Conservation (phyloP, 495 filamentous ascomycete genomes). For the Penicillium nucicola region DNA sequence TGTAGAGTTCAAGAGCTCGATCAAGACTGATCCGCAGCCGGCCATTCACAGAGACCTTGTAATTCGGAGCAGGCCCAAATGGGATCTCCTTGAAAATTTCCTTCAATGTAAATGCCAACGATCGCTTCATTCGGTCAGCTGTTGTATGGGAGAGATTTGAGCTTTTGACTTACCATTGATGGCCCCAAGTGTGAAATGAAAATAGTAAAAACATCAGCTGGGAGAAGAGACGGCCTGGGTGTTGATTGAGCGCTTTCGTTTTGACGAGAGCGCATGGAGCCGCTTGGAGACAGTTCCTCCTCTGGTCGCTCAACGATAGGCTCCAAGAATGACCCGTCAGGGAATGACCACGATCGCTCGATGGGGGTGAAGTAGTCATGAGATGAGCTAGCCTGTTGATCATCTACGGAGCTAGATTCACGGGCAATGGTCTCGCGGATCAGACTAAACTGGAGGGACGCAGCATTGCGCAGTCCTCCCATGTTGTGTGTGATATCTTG, state of each 20-base stretch:
- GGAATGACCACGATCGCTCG: constrained; percentile 34
- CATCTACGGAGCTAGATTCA: constrained; percentile 13
- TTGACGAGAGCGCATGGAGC: constrained; percentile 10
- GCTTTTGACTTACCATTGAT: constrained; percentile 62
- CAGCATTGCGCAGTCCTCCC: constrained; percentile 86
- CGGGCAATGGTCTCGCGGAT: constrained; percentile 55
- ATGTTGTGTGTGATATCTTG: constrained; percentile 86
- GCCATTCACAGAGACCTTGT: constrained; percentile 68
- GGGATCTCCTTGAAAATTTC: constrained; percentile 86
- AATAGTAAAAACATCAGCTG: constrained; percentile 77
- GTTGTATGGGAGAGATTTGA: background rate
- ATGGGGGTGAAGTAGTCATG: constrained; percentile 17
- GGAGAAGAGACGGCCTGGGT: constrained; percentile 36
- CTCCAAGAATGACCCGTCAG: constrained; percentile 47
- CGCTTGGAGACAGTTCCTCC: constrained; percentile 47
- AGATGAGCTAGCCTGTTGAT: constrained; percentile 1
- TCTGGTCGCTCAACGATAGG: constrained; percentile 67
- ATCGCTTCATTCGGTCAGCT: constrained; percentile 55
- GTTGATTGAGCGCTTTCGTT: constrained; percentile 12
- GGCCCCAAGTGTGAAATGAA: constrained; percentile 88
- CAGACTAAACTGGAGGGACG: constrained; percentile 82
- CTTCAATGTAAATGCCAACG: constrained; percentile 82
- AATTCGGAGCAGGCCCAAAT: constrained; percentile 62
- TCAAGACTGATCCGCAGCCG: constrained; percentile 74
- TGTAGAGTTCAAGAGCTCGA: constrained; percentile 77